Conservation (phyloP, 1,139 yeast genomes). For the Pichia cactophila region DNA sequence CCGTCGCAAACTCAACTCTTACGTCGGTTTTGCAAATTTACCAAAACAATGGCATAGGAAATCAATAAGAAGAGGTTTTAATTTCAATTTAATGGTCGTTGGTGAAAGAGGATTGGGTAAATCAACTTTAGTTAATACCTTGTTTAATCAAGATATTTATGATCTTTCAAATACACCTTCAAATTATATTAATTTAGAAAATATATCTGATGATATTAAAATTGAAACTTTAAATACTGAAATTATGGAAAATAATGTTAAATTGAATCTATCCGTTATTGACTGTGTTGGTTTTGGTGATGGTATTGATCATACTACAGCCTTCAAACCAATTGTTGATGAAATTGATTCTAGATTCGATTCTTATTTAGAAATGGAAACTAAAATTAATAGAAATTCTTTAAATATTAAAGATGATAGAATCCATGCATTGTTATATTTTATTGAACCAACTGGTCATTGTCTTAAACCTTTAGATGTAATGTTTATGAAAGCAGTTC, state of each 20-base stretch:
- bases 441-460: constrained; percentile 97
- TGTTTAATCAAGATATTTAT: constrained; percentile 74
- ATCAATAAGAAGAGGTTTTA: constrained; percentile 90
- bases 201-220: constrained; percentile 37
- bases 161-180: constrained; percentile 24
- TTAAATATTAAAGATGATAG: constrained; percentile 56
- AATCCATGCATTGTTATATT: constrained; percentile 80
- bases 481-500: constrained; percentile 80
- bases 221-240: constrained; percentile 64
- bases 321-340: constrained; percentile 91
- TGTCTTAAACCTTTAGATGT: constrained; percentile 84
- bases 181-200: constrained; percentile 16
- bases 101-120: constrained; percentile 94
- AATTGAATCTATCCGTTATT: constrained; percentile 73
- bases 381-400: constrained; percentile 67
- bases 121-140: constrained; percentile 82
- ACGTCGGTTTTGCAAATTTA: constrained; percentile 94
- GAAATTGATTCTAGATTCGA: constrained; percentile 86
- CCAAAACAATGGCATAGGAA: constrained; percentile 99
- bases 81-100: constrained; percentile 79
- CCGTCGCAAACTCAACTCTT: constrained; percentile 79
- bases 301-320: constrained; percentile 73
- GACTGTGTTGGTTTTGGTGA: constrained; percentile 97
- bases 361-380: constrained; percentile 82
- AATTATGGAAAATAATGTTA: constrained; percentile 91